These are phyloP conservation scores for Rhamnella rubrinervis DNA, from an alignment of 331 rosid species.

Conservation along the genomic window DNA sequence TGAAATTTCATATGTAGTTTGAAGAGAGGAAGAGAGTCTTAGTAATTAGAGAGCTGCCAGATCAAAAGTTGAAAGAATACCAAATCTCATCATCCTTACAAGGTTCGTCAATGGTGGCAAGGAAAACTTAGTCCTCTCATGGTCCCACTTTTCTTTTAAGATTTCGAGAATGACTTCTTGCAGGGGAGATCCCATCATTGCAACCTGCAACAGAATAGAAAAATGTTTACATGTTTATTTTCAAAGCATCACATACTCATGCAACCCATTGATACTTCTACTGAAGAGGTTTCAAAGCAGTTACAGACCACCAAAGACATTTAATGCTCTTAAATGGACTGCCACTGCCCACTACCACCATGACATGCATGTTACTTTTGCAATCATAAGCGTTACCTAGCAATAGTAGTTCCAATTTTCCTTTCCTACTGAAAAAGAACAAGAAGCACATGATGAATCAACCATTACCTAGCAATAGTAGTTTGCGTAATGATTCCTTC, in stretches of 20 bases:
- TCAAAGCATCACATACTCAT: neutral
- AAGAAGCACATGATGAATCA: constrained; percentile 12
- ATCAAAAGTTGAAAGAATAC: neutral
- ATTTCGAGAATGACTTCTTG: constrained; percentile 57
- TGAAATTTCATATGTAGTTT: no score
- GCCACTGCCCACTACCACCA: no score
- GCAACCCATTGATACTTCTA: no score
- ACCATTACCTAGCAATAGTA: constrained; percentile 62
- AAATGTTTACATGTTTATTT: neutral
- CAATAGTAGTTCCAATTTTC: neutral
- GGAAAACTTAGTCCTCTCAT: constrained; percentile 75
- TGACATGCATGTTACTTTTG: no score
- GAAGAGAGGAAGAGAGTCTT: no score
- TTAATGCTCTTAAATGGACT: no score
- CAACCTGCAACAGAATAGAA: constrained; percentile 47
- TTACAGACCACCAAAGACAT: no score
- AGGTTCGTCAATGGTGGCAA: constrained; percentile 96
- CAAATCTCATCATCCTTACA: constrained; percentile 49
- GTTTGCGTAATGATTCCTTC: constrained; percentile 54
- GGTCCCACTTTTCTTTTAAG: constrained; percentile 85
- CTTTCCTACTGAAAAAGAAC: neutral
- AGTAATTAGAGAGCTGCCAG: no score
- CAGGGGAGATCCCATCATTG: constrained; percentile 43
- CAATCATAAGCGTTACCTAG: no score
- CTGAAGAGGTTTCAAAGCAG: no score